Percentiles rank a stretch among this genome's conserved stretches.
Evolutionary conservation across 306 rosid species (phyloP).

Genomic region (peach (Prunus persica)): DNA sequence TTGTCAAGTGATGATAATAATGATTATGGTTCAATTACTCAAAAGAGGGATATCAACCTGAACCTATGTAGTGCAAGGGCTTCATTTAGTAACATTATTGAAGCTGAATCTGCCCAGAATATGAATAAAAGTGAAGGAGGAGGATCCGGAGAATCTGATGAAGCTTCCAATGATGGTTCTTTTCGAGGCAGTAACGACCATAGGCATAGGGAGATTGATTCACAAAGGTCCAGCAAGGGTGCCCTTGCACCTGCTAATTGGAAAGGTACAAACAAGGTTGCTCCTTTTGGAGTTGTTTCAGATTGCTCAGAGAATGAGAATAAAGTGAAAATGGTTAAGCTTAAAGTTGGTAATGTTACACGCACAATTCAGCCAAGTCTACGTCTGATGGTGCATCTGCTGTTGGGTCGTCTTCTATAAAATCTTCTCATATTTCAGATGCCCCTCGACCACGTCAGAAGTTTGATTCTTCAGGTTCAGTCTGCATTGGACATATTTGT

Average conservation of each 20-base stretch:
- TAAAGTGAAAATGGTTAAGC: conserved; percentile 35
- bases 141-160: conserved; percentile 38
- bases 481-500: not conserved
- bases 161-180: conserved; percentile 32
- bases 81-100: conserved; percentile 12
- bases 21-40: conserved; percentile 15
- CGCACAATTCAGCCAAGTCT: conserved; percentile 30
- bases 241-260: conserved; percentile 34
- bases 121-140: conserved; percentile 25
- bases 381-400: conserved; percentile 28
- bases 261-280: conserved; percentile 7
- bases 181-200: conserved; percentile 35
- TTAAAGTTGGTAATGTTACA: conserved; percentile 31
- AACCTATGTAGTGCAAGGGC: conserved; percentile 22
- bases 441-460: conserved; percentile 24
- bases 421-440: conserved; percentile 27
- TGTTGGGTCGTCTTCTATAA: conserved; percentile 23
- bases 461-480: conserved; percentile 20
- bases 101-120: conserved; percentile 21
- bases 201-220: conserved; percentile 16
- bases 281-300: not conserved
- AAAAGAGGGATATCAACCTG: conserved; percentile 24
- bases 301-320: conserved; percentile 22
- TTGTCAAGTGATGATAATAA: conserved; percentile 26
- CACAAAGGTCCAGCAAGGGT: conserved; percentile 26